Percentiles rank a stretch among this genome's conserved stretches.
phyloP scores from a whole-genome alignment of 768 basidiomycete species.

The Hygrocybe coccinea region DNA sequence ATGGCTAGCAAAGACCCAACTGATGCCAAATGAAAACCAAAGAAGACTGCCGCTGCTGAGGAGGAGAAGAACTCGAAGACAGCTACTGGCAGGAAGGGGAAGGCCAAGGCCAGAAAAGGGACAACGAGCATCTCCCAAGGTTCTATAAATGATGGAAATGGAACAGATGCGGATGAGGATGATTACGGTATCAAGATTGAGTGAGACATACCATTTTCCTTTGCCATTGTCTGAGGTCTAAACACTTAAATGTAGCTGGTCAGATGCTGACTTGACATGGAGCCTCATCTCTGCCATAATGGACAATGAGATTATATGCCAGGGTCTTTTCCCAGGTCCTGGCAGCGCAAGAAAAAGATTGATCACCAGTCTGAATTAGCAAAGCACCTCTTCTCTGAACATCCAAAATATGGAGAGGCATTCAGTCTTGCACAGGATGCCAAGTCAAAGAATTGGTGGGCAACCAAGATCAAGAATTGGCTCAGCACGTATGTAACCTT shows the following conservation, averaged over 20 bases:
- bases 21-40: background rate
- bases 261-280: constrained; percentile 2
- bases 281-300: constrained; percentile 1
- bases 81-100: background rate
- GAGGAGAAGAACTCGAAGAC: background rate
- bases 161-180: background rate
- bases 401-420: constrained; percentile 7
- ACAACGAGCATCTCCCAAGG: background rate
- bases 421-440: background rate
- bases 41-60: background rate
- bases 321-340: constrained; percentile 15
- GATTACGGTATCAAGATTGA: background rate
- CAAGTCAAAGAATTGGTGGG: background rate
- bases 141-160: background rate
- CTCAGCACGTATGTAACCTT: background rate
- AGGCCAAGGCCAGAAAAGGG: constrained; percentile 1
- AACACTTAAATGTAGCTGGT: constrained; percentile 2
- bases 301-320: constrained; percentile 9
- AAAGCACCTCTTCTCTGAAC: constrained; percentile 9
- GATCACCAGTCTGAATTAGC: constrained; percentile 12
- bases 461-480: constrained; percentile 1
- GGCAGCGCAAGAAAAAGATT: constrained; percentile 14
- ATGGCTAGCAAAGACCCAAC: background rate
- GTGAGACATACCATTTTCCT: background rate
- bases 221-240: no score